Evolutionary conservation across 257 asterid genomes (phyloP), one percentile per base, ranked within the genome.

Genomic region (Fraxinus anomala): DNA sequence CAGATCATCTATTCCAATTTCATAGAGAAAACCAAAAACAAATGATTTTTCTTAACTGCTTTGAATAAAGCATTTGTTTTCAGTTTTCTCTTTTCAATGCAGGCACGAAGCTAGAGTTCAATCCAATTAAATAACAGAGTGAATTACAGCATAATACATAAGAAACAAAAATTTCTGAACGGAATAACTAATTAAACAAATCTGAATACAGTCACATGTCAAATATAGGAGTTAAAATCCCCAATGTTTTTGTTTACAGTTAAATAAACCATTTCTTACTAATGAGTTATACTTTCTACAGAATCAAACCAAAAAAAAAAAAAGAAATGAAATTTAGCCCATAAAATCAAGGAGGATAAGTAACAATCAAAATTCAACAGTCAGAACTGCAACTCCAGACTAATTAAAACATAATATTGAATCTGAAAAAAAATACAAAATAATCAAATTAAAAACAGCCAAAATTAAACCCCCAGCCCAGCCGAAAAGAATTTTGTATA

Each of bases 391-490:
- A 44, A 44, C n/a, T 44, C 6, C 19, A 44, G 54, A 44, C n/a
- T 9, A 17, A 40, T 74, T 68, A 70, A 34, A 74, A 76, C 42
- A 39, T 44, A 44, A 44, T 11, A 44, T 44, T 44, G 54, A 19
- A 70, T 7, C 65, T 26, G 39, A 9, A 19, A 17, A 17, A 12
- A 17, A 0, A 17, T 28, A 54, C 54, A 47, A 17, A 33, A 47
- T 10, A 9, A 71, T 3, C 36, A 70, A 82, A 80, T 49, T 33
- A 74, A 73, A 67, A 61, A 40, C 28, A n/a, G 47, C 11, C 21
- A 39, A 61, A 73, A 68, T 24, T 49, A 6, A 69, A 47, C 39
- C 37, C 3, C 44, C 24, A 68, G 72, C 16, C 26, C 8, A 36
- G 5, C 3, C 72, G 12, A 3, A 1, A 61, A 4, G 9, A 10